Evolutionary conservation across 2,329 filamentous ascomycete genomes (phyloP), one percentile per base, ranked within the genome.

Genomic region (Penicillium sp.): DNA sequence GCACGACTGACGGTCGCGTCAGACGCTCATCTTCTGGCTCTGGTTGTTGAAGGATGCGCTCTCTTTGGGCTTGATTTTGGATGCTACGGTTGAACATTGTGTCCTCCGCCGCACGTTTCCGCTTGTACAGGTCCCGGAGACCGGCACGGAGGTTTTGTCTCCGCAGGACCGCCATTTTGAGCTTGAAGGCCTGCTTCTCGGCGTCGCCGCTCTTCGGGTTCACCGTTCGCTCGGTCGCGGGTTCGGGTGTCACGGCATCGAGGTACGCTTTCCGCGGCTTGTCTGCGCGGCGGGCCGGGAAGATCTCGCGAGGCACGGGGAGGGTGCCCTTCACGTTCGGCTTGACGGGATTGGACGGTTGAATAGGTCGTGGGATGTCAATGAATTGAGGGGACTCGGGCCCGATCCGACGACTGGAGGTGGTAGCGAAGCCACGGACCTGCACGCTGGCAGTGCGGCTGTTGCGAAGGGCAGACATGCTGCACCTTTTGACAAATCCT

Each of bases 351-450:
- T 70, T 66, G n/a, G 79, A 75, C 35, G 83, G 80, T 63, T 95
- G 88, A n/a, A 81, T 77, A 33, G 86, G 78, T 53, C 76, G 75
- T 33, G 90, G 91, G 39, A 96, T 74, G 51, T 87, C 81, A 69
- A 97, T 86, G 73, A 86, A 97, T 50, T 79, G 78, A 32, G 93
- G 91, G 23, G 89, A 94, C 63, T 96, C 87, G 33, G 93, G 91
- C 18, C 65, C 65, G 39, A 68, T 60, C 53, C 63, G 58, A 43
- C 59, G 57, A 31, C 41, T 54, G 41, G 64, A 45, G 9, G 66
- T 63, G 18, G 63, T 63, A 33, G 63, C 52, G 53, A 70, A 69
- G 38, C 64, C 58, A 41, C 67, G 67, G 57, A 59, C 53, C 47
- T 69, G 65, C 58, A 59, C 50, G 21, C 56, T 53, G 54, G 62